Conservation (phyloP, 805 yeast species). For the Helenozyma rhizophorensis region DNA sequence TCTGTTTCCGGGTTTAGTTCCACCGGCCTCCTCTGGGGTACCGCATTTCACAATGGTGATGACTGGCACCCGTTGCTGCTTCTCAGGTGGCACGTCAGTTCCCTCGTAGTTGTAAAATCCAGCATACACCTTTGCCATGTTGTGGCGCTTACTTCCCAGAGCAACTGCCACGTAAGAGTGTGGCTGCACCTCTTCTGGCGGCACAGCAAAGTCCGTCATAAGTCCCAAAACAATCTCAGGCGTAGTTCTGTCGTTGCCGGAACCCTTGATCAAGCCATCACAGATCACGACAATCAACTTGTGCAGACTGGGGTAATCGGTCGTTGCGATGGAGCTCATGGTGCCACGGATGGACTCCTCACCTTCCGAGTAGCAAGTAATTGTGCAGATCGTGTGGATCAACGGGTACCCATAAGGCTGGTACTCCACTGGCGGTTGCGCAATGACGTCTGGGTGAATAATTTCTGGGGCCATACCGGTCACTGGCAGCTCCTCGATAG, state of each 20-base stretch:
- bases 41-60: constrained; percentile 83
- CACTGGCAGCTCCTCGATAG: constrained; percentile 27
- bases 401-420: constrained; percentile 76
- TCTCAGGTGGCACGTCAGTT: constrained; percentile 65
- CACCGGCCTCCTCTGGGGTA: constrained; percentile 68
- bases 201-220: constrained; percentile 70
- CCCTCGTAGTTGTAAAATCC: constrained; percentile 90
- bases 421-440: constrained; percentile 86
- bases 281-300: constrained; percentile 80
- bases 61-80: constrained; percentile 83
- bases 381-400: constrained; percentile 40
- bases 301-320: constrained; percentile 94
- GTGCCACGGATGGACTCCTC: constrained; percentile 82
- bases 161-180: constrained; percentile 94
- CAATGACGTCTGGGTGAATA: constrained; percentile 73
- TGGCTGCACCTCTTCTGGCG: constrained; percentile 72
- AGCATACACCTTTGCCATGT: constrained; percentile 94
- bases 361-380: constrained; percentile 95
- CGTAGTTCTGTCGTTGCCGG: constrained; percentile 83
- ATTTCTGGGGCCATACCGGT: constrained; percentile 53
- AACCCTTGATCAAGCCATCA: constrained; percentile 93
- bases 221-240: constrained; percentile 85
- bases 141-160: constrained; percentile 89
- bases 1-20: constrained; percentile 80
- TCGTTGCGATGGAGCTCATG: constrained; percentile 87